These are phyloP conservation scores for Claviceps fusiformis DNA, from an alignment of 2,329 filamentous ascomycete species.

Conservation along the genomic window DNA sequence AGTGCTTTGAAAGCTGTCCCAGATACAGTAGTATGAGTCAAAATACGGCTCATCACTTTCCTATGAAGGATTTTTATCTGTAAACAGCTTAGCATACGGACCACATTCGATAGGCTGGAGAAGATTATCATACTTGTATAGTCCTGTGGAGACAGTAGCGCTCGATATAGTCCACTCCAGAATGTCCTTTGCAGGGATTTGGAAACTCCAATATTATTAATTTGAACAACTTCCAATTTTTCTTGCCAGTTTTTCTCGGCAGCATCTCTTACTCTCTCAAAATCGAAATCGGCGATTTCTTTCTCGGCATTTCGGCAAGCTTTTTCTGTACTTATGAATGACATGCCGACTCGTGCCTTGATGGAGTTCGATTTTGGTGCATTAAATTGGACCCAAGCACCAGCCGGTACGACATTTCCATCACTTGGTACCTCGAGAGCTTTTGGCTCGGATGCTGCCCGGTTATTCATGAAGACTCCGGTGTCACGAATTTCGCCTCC, in stretches of 20 bases:
- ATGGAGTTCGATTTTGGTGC: slow-evolving; percentile 29
- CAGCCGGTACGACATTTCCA: slow-evolving; percentile 24
- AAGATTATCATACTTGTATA: slow-evolving; percentile 35
- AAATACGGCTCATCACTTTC: slow-evolving; percentile 58
- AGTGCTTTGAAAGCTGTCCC: slow-evolving; percentile 61
- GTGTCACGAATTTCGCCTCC: slow-evolving; percentile 38
- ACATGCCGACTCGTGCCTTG: slow-evolving; percentile 54
- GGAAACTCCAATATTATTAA: slow-evolving; percentile 41
- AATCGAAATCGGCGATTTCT: slow-evolving; percentile 56
- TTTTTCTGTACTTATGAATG: slow-evolving; percentile 52
- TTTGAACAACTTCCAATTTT: slow-evolving; percentile 44
- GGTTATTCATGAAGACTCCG: slow-evolving; percentile 43
- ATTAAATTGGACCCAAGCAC: slow-evolving; percentile 52
- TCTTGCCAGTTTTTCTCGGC: slow-evolving; percentile 49
- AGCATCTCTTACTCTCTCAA: slow-evolving; percentile 37
- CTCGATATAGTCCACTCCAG: slow-evolving; percentile 57
- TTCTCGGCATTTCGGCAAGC: slow-evolving; percentile 57
- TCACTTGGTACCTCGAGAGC: slow-evolving; percentile 19
- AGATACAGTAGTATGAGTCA: slow-evolving; percentile 56
- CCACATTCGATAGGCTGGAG: background rate
- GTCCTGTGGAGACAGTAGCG: slow-evolving; percentile 59
- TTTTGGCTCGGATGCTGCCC: slow-evolving; percentile 31
- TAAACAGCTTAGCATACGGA: slow-evolving; percentile 11
- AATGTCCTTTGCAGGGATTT: slow-evolving; percentile 49
- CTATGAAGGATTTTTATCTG: slow-evolving; percentile 59